These are phyloP conservation scores for Pseudocercospora fijiensis DNA, from an alignment of 2,329 filamentous ascomycete species.

Conservation along the genomic window DNA sequence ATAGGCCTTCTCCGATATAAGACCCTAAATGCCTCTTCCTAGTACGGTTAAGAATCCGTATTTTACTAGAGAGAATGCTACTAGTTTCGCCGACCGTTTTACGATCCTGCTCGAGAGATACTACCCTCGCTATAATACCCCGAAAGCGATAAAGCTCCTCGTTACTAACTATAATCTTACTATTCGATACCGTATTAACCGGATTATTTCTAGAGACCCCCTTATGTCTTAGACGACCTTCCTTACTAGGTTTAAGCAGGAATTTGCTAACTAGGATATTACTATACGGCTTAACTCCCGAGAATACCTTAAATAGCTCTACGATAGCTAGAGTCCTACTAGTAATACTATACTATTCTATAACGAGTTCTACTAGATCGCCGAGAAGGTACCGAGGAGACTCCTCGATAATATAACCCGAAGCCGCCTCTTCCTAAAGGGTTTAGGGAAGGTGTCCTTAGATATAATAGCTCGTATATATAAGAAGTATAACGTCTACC, in stretches of 20 bases:
- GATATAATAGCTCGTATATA: neutral
- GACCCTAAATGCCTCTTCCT: neutral
- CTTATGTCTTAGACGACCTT: neutral
- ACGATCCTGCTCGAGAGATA: neutral
- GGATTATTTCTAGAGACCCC: neutral
- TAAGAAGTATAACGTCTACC: neutral
- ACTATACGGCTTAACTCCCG: neutral
- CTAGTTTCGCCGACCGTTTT: neutral
- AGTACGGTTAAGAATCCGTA: neutral
- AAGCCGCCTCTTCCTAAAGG: neutral
- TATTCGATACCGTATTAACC: neutral
- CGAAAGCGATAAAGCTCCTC: neutral
- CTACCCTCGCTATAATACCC: neutral
- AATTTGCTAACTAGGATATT: neutral
- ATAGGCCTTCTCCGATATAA: no score
- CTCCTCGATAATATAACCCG: neutral
- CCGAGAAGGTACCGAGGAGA: neutral
- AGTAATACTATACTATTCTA: neutral
- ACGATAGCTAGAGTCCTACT: neutral
- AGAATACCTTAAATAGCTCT: neutral
- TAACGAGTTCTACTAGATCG: neutral
- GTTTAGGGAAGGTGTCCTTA: neutral
- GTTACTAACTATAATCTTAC: neutral
- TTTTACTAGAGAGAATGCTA: neutral
- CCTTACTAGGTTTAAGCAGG: neutral